A percentile compares a stretch with the other conserved stretches of the same genome.
Conservation (phyloP, 805 yeast species). For the Candida cerambycidarum region DNA sequence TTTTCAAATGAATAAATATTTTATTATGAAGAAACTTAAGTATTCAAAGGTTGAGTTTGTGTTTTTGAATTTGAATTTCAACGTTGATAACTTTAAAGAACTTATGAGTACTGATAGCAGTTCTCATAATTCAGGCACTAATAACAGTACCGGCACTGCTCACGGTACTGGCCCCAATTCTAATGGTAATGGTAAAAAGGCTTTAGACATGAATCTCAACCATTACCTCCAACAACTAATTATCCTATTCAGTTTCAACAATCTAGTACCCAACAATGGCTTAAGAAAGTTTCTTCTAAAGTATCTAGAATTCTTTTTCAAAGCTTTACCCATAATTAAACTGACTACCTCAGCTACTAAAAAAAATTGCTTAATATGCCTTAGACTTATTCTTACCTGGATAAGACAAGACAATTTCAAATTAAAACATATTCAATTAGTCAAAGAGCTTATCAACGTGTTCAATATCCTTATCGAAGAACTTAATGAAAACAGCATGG, state of each 20-base stretch:
- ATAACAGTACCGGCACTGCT: no score
- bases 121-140: no score
- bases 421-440: conserved; percentile 13
- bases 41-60: conserved; percentile 24
- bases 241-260: conserved; percentile 22
- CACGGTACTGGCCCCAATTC: no score
- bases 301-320: conserved; percentile 11
- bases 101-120: conserved; percentile 8
- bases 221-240: conserved; percentile 25
- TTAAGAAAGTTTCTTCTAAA: conserved; percentile 10
- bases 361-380: conserved; percentile 16
- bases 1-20: conserved; percentile 22
- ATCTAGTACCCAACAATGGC: conserved; percentile 11
- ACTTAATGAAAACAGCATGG: conserved; percentile 1
- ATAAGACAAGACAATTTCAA: conserved; percentile 46
- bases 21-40: conserved; percentile 20
- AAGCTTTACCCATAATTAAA: neutral
- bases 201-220: conserved; percentile 7
- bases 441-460: conserved; percentile 15
- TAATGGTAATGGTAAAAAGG: conserved; percentile 9
- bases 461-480: conserved; percentile 17
- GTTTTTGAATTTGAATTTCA: conserved; percentile 22
- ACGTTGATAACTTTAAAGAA: conserved; percentile 11
- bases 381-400: conserved; percentile 60
- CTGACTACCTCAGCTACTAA: neutral